Evolutionary conservation across 257 asterid species (phyloP), one percentile per base, ranked within the genome.

Genomic region (Solanum lycopersicoides): DNA sequence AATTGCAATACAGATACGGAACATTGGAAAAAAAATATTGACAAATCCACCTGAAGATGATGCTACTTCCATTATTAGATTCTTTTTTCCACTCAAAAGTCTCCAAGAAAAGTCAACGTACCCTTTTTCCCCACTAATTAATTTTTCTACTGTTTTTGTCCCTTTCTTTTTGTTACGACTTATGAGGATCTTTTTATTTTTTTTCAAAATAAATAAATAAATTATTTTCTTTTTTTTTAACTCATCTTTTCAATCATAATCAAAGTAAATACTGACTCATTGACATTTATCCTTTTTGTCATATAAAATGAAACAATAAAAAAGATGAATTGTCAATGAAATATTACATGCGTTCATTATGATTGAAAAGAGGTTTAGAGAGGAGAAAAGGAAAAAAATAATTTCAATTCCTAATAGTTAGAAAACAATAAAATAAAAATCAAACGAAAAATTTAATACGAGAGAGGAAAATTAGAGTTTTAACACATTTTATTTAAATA

Each of bases 1-100:
- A 0, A 6, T 0, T 16, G 0, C 1, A 53, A 53, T 53, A 16
- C 1, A 0, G 1, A 1, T 53, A 16, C 0, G 0, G 2, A 50
- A 50, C 30, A 0, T 0, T 0, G 0, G 23, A 0, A 0, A 50
- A 53, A 50, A 50, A 16, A 77, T 77, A 75, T 44, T 77, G 84
- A 44, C 84, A 44, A 44, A 79, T 15, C 65, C 84, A 79, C 84
- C 84, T 79, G 84, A 79, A 44, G 84, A 79, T 77, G 84, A 77
- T 79, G 84, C 84, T 35, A 44, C 23, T 25, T 60, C 65, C 84
- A 44, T 79, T 79, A 79, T 79, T 79, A 79, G 84, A 79, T 79
- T 79, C 84, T 79, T 25, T 79, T 79, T 45, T 25, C 84, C 65
- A 79, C 84, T 44, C 25, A 44, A 45, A 77, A 76, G 34, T 14